Evolutionary conservation across 805 yeast genomes (phyloP).

Genomic region (Monosporozyma yasuniensis): DNA sequence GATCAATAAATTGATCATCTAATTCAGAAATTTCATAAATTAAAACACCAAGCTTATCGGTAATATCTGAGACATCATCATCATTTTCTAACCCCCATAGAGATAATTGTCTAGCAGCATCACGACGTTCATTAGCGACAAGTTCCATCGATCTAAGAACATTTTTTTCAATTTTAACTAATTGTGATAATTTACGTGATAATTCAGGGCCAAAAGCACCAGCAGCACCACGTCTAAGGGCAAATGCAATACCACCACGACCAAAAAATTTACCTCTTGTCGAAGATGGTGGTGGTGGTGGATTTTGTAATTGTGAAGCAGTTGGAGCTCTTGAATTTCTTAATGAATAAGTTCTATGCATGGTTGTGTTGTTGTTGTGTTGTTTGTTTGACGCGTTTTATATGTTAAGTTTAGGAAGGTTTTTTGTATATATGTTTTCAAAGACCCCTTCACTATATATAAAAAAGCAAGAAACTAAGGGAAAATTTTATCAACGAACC

Average conservation of each 20-base stretch:
- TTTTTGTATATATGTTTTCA: no score
- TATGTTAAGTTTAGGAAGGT: no score
- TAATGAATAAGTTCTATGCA: conserved; percentile 98
- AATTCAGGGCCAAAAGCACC: conserved; percentile 77
- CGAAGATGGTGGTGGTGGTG: conserved; percentile 91
- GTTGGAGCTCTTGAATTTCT: conserved; percentile 96
- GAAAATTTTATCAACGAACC: no score
- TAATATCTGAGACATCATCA: conserved; percentile 77
- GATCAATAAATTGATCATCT: conserved; percentile 80
- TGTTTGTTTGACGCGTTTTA: background rate
- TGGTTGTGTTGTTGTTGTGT: no score
- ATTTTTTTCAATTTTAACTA: conserved; percentile 75
- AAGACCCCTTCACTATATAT: no score
- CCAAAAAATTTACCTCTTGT: conserved; percentile 83
- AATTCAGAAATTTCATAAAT: conserved; percentile 77
- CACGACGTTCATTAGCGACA: conserved; percentile 68
- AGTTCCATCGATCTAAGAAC: conserved; percentile 72
- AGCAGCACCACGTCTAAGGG: conserved; percentile 64
- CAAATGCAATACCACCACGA: conserved; percentile 50
- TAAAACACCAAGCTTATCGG: conserved; percentile 79
- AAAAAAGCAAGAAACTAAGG: no score
- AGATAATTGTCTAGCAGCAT: conserved; percentile 73
- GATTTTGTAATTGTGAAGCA: conserved; percentile 86
- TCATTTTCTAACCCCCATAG: conserved; percentile 84
- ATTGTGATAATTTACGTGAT: conserved; percentile 61